Evolutionary conservation across 495 filamentous ascomycete species (phyloP).

Genomic region (Hyaloscypha hepaticicola): DNA sequence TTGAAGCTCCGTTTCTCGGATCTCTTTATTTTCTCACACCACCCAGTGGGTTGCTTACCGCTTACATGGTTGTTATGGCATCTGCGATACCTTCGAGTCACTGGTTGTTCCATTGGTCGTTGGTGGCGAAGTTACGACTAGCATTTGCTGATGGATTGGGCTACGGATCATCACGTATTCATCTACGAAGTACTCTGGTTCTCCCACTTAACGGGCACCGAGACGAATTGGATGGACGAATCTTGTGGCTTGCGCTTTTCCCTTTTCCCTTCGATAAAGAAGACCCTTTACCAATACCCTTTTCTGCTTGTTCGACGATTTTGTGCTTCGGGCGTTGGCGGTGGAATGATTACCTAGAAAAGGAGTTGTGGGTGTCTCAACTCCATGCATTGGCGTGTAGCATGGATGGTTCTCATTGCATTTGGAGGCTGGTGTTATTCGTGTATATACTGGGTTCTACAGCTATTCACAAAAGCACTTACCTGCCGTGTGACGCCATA

Average conservation of each 20-base stretch:
- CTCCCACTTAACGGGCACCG: constrained; percentile 1
- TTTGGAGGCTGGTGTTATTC: background rate
- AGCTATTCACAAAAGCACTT: background rate
- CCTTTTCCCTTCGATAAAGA: constrained; percentile 14
- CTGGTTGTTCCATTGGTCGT: constrained; percentile 25
- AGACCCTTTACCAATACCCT: constrained; percentile 13
- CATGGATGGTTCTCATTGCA: background rate
- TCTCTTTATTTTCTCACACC: constrained; percentile 28
- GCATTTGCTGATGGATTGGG: constrained; percentile 1
- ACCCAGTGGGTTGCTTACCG: constrained; percentile 23
- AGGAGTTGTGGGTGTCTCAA: background rate
- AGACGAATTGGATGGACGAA: constrained; percentile 6
- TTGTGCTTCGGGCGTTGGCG: constrained; percentile 18
- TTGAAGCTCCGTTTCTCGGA: constrained; percentile 23
- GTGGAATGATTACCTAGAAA: background rate
- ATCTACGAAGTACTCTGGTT: background rate
- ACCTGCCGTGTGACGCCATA: background rate
- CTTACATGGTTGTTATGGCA: background rate
- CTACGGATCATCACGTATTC: background rate
- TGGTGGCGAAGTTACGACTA: constrained; percentile 20
- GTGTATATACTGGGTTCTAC: background rate
- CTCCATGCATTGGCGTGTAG: background rate
- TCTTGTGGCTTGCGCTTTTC: constrained; percentile 5
- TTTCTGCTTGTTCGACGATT: constrained; percentile 18
- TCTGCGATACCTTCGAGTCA: constrained; percentile 20